Conservation (phyloP, 2,329 filamentous ascomycete genomes). For the Epichloe baconii region DNA sequence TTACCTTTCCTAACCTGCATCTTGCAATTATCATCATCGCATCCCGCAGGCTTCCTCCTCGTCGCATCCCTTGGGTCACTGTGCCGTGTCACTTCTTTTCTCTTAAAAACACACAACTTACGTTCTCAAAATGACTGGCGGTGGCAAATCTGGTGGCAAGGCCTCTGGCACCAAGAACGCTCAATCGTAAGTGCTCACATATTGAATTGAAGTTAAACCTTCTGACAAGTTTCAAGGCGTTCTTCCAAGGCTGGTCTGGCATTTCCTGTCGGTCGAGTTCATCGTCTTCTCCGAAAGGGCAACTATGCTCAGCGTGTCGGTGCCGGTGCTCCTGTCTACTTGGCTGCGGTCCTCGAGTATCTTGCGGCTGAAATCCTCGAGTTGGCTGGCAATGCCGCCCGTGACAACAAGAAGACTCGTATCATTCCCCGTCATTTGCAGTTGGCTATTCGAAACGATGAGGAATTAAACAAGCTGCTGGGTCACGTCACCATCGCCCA, state of each 20-base stretch:
- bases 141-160: constrained; percentile 99
- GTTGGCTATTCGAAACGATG: constrained; percentile 97
- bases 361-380: constrained; percentile 98
- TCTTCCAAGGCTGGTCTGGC: constrained; percentile 99
- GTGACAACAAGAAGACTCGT: constrained; percentile 99
- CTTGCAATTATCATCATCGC: constrained; percentile 25
- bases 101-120: constrained; percentile 10
- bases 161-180: constrained; percentile 98
- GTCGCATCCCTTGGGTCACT: constrained; percentile 7
- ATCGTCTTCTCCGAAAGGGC: constrained; percentile 96
- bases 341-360: constrained; percentile 95
- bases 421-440: constrained; percentile 98
- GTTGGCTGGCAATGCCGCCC: constrained; percentile 94
- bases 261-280: constrained; percentile 97
- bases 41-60: constrained; percentile 17
- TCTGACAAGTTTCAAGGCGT: constrained; percentile 45
- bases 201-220: neutral
- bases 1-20: constrained; percentile 20
- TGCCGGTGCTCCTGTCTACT: constrained; percentile 95
- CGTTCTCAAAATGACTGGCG: constrained; percentile 91
- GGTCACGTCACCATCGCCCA: constrained; percentile 95
- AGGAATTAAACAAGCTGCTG: constrained; percentile 98
- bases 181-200: constrained; percentile 68
- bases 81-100: neutral
- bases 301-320: constrained; percentile 99